Base-by-base conservation (phyloP, 805 yeast genomes). In the Spathaspora gorwiae region DNA sequence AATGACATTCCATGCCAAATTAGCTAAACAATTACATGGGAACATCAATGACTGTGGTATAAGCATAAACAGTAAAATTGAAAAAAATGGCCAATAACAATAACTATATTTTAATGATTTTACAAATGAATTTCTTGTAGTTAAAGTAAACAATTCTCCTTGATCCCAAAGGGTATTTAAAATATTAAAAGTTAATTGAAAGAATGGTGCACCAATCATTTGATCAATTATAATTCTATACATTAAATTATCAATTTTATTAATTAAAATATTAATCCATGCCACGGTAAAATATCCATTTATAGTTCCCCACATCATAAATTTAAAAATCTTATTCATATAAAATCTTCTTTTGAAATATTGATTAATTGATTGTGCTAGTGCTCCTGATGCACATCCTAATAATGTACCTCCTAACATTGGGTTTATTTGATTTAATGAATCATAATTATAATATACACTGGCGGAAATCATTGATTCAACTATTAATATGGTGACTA, bases 71-170 rank as follows among this genome's bases (percentile, higher is more conserved):
- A 77, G 68, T 35, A 73, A 48, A 7, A 74, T 60, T 11, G 84
- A 78, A 43, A 79, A 75, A 36, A 76, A 61, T 2, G 87, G 86
- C 84, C 86, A 82, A 42, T 73, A 70, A 55, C 78, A 61, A 54
- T 76, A 80, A 32, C 82, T 74, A 45, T 75, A 72, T 45, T 73
- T 75, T 47, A 82, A 58, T 7, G 81, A 68, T 38, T 70, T 74
- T 44, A 77, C 46, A 50, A 70, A 79, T 7, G 75, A 62, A 8
- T 67, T 50, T 47, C 64, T 62, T 56, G 71, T 39, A 56, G 53
- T 48, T 33, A 45, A 13, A 57, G 59, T 42, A 39, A 42, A 46
- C 60, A 73, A 41, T 59, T 66, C 70, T 12, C 70, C 72, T 32
- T 72, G 65, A 46, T 82, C 87, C 87, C 87, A 82, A 9, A 78